Percentiles rank a stretch among this genome's conserved stretches.
These are phyloP conservation scores for Alternaria arbusti DNA, from an alignment of 2,329 filamentous ascomycete species.

Conservation along the genomic window DNA sequence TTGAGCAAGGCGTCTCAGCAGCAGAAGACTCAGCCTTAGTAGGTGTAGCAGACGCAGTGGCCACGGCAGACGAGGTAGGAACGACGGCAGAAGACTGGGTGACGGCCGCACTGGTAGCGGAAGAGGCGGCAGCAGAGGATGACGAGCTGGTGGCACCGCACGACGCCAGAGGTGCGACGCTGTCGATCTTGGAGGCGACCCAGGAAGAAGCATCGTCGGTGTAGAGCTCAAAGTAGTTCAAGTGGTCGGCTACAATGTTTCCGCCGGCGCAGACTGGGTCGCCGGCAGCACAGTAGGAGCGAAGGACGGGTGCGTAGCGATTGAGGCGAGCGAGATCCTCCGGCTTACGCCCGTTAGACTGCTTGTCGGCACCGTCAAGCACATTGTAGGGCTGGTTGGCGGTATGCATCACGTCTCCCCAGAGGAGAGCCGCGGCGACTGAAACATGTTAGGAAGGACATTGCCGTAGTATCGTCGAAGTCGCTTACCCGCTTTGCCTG, in stretches of 20 bases:
- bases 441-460: not conserved
- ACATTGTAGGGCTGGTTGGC: constrained; percentile 33
- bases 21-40: not conserved
- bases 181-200: constrained; percentile 25
- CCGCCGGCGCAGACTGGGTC: constrained; percentile 71
- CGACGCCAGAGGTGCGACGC: not conserved
- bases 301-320: constrained; percentile 56
- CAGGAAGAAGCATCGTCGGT: constrained; percentile 27
- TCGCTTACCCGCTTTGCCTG: constrained; percentile 28
- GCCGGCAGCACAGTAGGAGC: constrained; percentile 66
- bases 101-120: not conserved
- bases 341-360: constrained; percentile 16
- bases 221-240: constrained; percentile 59
- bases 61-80: not conserved
- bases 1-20: constrained; percentile 13
- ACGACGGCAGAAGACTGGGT: constrained; percentile 1
- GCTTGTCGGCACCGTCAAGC: constrained; percentile 21
- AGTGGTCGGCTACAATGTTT: constrained; percentile 62
- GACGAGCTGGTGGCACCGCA: constrained; percentile 7
- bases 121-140: not conserved
- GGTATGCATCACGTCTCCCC: constrained; percentile 29
- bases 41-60: not conserved
- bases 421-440: constrained; percentile 28
- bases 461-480: not conserved
- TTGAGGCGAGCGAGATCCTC: constrained; percentile 25